Base-by-base conservation (phyloP, 106 monocot species). In the Posidonia australis region DNA sequence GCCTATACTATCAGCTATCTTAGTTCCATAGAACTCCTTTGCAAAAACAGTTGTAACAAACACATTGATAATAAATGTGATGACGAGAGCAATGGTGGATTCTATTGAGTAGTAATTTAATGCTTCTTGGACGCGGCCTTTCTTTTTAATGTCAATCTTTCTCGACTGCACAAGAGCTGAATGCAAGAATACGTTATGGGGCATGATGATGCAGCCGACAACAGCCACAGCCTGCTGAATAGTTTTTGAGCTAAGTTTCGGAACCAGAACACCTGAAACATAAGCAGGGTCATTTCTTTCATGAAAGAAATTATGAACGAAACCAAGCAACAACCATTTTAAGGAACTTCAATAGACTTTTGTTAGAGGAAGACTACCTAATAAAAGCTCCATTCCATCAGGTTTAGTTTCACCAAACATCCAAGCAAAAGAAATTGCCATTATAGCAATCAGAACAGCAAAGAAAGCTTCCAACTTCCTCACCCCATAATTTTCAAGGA, bases 161-260 rank as follows among this genome's bases (percentile, higher is more conserved):
- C 90, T 78, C 22, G 90, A 90, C 47, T 90, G 90, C 11, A 90
- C 90, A 23, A 90, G 83, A 67, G 90, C 90, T 30, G 90, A 90
- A 72, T 90, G 90, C 60, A 90, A 51, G 63, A 86, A 90, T 3
- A 90, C 90, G 67, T 90, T 90, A 49, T 90, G 90, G 36, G 90
- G 90, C 90, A 90, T 90, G 44, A 90, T 90, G 48, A 86, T 61
- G 73, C 90, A 83, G 9, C 86, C 90, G 25, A 86, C 81, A 41
- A 90, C 74, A 13, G 83, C 90, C 19, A 90, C 90, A 44, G 90
- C 90, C 47, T 90, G 81, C 63, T 74, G 75, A 61, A 90, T 90
- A 32, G 83, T 86, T 67, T 74, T 90, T 31, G 86, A 83, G 56
- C 81, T 58, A 25, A 90, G 75, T 76, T 81, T 88, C 58, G 90